phyloP scores from a whole-genome alignment of 805 yeast genomes.

The Wickerhamomyces ciferrii region DNA sequence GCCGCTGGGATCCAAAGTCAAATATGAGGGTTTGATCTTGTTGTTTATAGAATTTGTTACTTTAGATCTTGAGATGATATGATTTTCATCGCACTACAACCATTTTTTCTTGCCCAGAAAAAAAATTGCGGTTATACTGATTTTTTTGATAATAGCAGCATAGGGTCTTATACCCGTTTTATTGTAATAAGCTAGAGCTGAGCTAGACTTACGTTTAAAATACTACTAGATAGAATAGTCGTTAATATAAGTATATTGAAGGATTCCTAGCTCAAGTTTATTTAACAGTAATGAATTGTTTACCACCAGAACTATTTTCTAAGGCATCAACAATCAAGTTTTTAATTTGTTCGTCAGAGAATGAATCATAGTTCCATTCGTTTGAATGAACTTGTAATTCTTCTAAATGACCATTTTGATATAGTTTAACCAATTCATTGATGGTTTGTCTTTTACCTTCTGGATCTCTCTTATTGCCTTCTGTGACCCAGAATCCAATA shows the following conservation, averaged over 20 bases:
- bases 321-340: constrained; percentile 30
- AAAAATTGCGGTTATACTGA: not conserved
- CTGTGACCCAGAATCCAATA: constrained; percentile 92
- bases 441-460: constrained; percentile 52
- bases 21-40: too few species aligned
- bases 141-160: not conserved
- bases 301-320: constrained; percentile 37
- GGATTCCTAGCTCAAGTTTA: constrained; percentile 6
- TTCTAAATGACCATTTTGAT: constrained; percentile 48
- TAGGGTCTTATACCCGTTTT: too few species aligned
- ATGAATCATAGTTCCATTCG: constrained; percentile 21
- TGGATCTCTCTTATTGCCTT: constrained; percentile 55
- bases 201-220: too few species aligned
- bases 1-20: too few species aligned
- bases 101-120: not conserved
- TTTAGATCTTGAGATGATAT: not conserved
- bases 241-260: too few species aligned
- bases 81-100: not conserved
- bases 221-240: too few species aligned
- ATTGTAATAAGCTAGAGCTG: too few species aligned
- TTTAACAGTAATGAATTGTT: constrained; percentile 35
- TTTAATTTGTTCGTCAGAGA: constrained; percentile 31
- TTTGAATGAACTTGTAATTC: constrained; percentile 30
- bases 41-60: not conserved
- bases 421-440: constrained; percentile 48